Percentiles rank a stretch among this genome's conserved stretches.
Conservation (phyloP, 305 asterid genomes). For the Vinca major region DNA sequence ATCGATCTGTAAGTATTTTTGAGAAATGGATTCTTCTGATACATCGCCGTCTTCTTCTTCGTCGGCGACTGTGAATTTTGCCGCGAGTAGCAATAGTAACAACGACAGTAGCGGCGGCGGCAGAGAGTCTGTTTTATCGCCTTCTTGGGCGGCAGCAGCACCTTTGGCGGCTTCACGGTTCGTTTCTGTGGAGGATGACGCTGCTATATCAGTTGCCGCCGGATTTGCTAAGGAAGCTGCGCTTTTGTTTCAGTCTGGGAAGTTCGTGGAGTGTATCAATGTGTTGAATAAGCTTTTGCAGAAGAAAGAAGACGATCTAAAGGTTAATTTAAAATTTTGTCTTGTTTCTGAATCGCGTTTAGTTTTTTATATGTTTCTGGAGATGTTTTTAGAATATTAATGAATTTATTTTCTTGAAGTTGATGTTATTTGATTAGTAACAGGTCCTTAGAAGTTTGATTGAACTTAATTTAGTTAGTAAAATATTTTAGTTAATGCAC, state of each 20-base stretch:
- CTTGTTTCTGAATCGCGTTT: neutral
- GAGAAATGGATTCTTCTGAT: conserved; percentile 26
- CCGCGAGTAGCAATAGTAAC: conserved; percentile 6
- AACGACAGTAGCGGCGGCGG: conserved; percentile 7
- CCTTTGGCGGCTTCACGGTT: conserved; percentile 17
- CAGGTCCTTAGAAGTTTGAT: neutral
- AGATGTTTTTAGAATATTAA: neutral
- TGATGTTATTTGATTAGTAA: neutral
- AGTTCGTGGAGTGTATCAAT: conserved; percentile 49
- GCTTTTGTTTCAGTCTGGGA: conserved; percentile 65
- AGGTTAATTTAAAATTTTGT: conserved; percentile 32
- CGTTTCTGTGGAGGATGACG: conserved; percentile 41
- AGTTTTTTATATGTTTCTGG: neutral
- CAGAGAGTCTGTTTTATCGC: conserved; percentile 26
- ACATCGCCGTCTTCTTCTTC: conserved; percentile 14
- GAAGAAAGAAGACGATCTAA: conserved; percentile 64
- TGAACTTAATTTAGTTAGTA: neutral
- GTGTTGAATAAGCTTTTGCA: conserved; percentile 56
- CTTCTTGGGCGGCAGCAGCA: conserved; percentile 24
- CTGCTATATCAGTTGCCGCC: conserved; percentile 45
- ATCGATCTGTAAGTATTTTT: conserved; percentile 26
- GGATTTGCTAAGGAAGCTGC: conserved; percentile 85
- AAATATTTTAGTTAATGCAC: conserved; percentile 1
- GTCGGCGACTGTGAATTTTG: conserved; percentile 14
- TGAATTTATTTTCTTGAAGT: neutral